Percentiles rank a stretch among this genome's conserved stretches.
Conservation (phyloP, 139 green algal genomes). For the Diplosphaera chodatii region DNA sequence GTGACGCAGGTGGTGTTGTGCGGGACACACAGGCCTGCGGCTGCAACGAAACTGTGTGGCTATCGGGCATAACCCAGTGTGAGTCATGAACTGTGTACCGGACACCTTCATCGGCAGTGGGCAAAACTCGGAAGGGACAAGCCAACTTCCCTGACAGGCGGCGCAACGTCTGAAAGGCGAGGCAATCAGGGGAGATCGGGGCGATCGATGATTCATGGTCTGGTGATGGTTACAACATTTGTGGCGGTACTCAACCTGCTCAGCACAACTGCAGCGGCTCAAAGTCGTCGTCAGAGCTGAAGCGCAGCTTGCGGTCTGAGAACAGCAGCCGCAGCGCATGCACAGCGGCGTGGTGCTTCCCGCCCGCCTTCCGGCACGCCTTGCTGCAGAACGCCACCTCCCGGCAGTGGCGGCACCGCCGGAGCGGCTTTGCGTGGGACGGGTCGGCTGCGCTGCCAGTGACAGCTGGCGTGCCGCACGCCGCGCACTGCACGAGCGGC, state of each 20-base stretch:
- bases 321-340: not conserved
- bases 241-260: not conserved
- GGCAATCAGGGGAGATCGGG: no score
- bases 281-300: not conserved
- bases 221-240: no score
- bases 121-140: no score
- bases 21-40: no score
- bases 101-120: no score
- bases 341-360: not conserved
- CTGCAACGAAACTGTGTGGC: no score
- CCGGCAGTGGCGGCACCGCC: not conserved
- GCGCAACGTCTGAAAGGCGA: no score
- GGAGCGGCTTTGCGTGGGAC: not conserved
- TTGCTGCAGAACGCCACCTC: not conserved
- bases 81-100: no score
- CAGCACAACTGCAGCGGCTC: not conserved
- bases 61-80: no score
- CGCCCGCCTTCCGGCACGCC: not conserved
- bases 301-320: not conserved
- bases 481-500: not conserved
- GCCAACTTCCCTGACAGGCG: no score
- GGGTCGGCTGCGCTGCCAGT: not conserved
- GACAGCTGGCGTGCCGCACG: not conserved
- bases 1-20: no score
- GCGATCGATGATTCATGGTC: no score